Evolutionary conservation across 2,329 filamentous ascomycete species (phyloP).

Genomic region (Monosporascus cannonballus): DNA sequence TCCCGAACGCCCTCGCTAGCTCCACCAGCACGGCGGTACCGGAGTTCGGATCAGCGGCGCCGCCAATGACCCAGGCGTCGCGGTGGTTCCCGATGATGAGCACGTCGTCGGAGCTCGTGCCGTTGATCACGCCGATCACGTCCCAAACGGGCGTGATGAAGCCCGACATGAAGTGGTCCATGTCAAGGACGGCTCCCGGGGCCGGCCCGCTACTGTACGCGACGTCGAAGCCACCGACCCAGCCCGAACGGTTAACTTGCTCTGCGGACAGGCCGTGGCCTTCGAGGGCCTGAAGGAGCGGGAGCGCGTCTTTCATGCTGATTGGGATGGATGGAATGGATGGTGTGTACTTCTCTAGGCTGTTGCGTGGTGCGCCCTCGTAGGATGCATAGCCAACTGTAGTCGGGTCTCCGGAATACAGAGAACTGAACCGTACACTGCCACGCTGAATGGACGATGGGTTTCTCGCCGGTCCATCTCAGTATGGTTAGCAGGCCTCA

Average conservation of each 20-base stretch:
- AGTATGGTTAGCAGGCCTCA: not conserved
- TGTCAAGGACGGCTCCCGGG: constrained; percentile 1
- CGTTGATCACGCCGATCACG: constrained; percentile 35
- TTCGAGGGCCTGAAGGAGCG: constrained; percentile 1
- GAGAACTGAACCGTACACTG: constrained; percentile 4
- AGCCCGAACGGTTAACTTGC: constrained; percentile 1
- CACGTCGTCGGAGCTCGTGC: constrained; percentile 33
- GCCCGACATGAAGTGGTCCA: constrained; percentile 3
- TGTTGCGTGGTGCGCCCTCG: constrained; percentile 5
- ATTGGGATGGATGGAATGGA: constrained; percentile 6
- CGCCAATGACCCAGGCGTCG: constrained; percentile 48
- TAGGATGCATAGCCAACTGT: constrained; percentile 5
- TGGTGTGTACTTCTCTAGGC: constrained; percentile 2
- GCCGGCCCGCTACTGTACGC: constrained; percentile 5
- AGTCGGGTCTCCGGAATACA: constrained; percentile 4
- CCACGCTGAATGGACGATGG: constrained; percentile 4
- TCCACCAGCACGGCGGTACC: constrained; percentile 44
- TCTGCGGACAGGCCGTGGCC: constrained; percentile 2
- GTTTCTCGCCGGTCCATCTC: constrained; percentile 4
- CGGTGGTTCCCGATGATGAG: constrained; percentile 46
- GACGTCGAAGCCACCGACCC: constrained; percentile 3
- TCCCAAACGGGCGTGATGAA: constrained; percentile 22
- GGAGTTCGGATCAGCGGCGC: constrained; percentile 45
- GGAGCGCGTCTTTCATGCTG: constrained; percentile 5
- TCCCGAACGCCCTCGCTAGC: constrained; percentile 41